Conservation (phyloP, 148 eudicot species). For the Camellia sinensis region DNA sequence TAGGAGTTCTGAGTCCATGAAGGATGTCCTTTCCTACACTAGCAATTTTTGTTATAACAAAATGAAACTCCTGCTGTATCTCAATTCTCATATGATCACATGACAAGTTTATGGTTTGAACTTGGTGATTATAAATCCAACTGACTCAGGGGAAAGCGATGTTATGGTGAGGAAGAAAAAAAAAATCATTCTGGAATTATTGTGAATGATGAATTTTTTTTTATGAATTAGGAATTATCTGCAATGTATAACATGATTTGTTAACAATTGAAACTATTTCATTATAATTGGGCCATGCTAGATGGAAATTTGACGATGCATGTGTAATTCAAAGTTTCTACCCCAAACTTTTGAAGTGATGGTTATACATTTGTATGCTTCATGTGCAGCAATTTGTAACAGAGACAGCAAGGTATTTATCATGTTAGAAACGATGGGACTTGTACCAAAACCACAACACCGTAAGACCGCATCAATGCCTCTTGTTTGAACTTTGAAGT, state of each 20-base stretch:
- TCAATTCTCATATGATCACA: background rate
- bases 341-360: background rate
- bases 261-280: no score
- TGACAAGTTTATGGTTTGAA: background rate
- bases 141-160: background rate
- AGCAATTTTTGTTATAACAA: background rate
- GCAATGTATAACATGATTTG: no score
- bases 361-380: constrained; percentile 23
- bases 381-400: constrained; percentile 85
- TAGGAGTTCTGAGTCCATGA: background rate
- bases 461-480: constrained; percentile 49
- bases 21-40: background rate
- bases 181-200: background rate
- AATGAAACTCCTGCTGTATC: background rate
- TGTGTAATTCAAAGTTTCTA: background rate
- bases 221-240: background rate
- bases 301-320: background rate
- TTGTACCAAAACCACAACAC: constrained; percentile 74
- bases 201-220: background rate
- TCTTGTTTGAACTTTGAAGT: background rate
- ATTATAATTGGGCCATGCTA: background rate
- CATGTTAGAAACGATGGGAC: constrained; percentile 75
- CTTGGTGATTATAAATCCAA: background rate
- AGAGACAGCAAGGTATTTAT: constrained; percentile 72
- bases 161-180: background rate